Evolutionary conservation across 495 filamentous ascomycete genomes (phyloP).

Genomic region (Annulohypoxylon maeteangense): DNA sequence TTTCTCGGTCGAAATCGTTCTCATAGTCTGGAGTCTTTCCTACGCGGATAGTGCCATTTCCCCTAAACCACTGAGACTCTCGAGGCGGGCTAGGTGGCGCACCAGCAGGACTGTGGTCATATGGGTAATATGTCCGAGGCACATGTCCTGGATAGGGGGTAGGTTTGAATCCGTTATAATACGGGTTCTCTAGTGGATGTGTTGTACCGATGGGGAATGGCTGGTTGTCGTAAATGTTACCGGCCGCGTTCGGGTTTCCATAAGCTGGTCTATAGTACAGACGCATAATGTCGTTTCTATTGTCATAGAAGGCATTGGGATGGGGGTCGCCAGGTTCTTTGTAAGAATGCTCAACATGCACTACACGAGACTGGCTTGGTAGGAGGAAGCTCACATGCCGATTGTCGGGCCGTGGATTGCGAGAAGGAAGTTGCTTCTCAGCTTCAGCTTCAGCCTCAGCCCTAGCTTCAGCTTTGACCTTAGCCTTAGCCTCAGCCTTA

Average conservation of each 20-base stretch:
- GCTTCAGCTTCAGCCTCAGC: neutral
- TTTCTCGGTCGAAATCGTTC: neutral
- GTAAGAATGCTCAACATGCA: slow-evolving; percentile 57
- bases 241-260: slow-evolving; percentile 57
- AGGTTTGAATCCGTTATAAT: slow-evolving; percentile 40
- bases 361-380: slow-evolving; percentile 49
- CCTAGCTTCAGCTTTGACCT: neutral
- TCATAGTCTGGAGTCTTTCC: slow-evolving; percentile 18
- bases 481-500: neutral
- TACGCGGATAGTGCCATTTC: slow-evolving; percentile 34
- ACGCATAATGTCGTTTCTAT: slow-evolving; percentile 51
- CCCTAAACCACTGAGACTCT: slow-evolving; percentile 32
- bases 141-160: neutral
- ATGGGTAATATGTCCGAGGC: neutral
- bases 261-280: slow-evolving; percentile 62
- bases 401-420: neutral
- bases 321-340: slow-evolving; percentile 55
- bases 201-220: slow-evolving; percentile 33
- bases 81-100: neutral
- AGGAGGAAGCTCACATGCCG: slow-evolving; percentile 48
- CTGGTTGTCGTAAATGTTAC: slow-evolving; percentile 28
- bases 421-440: neutral
- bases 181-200: slow-evolving; percentile 43
- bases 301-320: slow-evolving; percentile 63
- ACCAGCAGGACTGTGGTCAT: neutral